Evolutionary conservation across 139 green algal species (phyloP).

Genomic region (Closterium sp.): DNA sequence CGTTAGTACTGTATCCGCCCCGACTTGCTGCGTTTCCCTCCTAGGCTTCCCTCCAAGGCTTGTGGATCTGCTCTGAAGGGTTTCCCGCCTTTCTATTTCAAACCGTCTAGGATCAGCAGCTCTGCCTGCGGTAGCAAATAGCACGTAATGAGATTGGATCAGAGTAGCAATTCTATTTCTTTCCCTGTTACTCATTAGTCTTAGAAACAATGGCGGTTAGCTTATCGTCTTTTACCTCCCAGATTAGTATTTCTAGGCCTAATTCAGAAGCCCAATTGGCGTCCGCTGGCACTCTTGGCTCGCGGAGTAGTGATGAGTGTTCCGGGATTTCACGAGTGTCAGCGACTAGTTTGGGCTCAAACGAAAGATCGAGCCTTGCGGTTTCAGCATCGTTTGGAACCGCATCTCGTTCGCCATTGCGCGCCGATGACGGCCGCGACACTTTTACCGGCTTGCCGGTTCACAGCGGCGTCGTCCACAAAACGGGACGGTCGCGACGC

Average conservation of each 20-base stretch:
- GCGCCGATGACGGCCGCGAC: background rate
- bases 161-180: background rate
- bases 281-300: background rate
- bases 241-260: background rate
- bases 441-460: background rate
- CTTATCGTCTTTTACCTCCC: background rate
- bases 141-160: background rate
- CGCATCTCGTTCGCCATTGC: background rate
- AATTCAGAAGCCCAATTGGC: background rate
- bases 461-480: background rate
- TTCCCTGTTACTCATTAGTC: background rate
- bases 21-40: background rate
- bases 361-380: background rate
- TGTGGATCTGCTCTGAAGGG: background rate
- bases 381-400: background rate
- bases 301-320: background rate
- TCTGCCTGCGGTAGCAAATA: background rate
- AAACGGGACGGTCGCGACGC: background rate
- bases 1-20: too few species aligned
- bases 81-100: background rate
- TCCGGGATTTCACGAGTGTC: background rate
- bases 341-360: background rate
- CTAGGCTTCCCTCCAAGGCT: background rate
- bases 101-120: too few species aligned
- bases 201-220: background rate